These are phyloP conservation scores for Chamaenerion angustifolium DNA, from an alignment of 345 rosid genomes.

Conservation along the genomic window DNA sequence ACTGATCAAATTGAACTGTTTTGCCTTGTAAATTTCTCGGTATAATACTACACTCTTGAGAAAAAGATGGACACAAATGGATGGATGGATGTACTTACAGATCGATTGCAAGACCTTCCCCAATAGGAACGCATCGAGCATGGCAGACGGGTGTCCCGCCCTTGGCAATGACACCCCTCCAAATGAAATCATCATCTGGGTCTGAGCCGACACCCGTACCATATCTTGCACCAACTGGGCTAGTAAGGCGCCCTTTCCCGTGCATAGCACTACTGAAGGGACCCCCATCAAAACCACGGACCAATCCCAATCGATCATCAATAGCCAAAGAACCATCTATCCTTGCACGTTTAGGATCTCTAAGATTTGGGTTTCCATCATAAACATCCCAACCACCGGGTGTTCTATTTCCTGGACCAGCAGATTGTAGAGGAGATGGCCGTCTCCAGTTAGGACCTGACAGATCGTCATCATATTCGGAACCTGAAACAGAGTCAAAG, in stretches of 20 bases:
- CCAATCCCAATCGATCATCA: slow-evolving; percentile 36
- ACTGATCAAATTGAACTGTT: no score
- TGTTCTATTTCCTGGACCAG: slow-evolving; percentile 35
- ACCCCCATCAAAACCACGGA: slow-evolving; percentile 32
- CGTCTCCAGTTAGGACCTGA: slow-evolving; percentile 47
- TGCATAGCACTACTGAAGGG: slow-evolving; percentile 20
- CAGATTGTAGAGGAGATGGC: slow-evolving; percentile 48
- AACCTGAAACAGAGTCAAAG: slow-evolving; percentile 34
- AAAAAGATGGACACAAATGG: no score
- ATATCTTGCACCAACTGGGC: slow-evolving; percentile 30
- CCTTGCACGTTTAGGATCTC: slow-evolving; percentile 59
- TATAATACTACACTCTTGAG: no score
- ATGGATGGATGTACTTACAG: slow-evolving; percentile 31
- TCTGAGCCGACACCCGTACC: slow-evolving; percentile 18
- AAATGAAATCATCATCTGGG: slow-evolving; percentile 41
- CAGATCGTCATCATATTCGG: slow-evolving; percentile 38
- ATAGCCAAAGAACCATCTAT: slow-evolving; percentile 35
- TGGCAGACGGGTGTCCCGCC: slow-evolving; percentile 71
- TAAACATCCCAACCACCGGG: slow-evolving; percentile 55
- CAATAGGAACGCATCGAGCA: slow-evolving; percentile 59
- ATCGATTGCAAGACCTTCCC: slow-evolving; percentile 37
- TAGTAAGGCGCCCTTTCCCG: slow-evolving; percentile 21
- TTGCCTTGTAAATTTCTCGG: no score
- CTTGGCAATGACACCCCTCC: slow-evolving; percentile 70
- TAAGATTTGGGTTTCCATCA: slow-evolving; percentile 41